Evolutionary conservation across 306 rosid species (phyloP), one percentile per base, ranked within the genome.

Genomic region (Inga oerstediana): DNA sequence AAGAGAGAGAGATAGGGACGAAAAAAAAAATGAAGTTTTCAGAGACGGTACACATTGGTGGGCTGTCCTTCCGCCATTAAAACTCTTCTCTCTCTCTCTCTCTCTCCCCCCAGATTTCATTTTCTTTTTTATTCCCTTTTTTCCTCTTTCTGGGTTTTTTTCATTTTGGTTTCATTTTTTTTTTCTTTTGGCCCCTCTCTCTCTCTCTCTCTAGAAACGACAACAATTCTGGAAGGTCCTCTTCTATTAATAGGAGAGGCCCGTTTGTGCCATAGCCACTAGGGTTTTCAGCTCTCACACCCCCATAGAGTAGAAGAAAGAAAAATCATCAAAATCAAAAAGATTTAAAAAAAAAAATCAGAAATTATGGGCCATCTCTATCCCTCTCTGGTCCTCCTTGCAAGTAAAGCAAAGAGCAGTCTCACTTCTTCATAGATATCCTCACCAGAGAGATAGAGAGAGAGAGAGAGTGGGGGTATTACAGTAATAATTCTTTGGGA

Each of bases 31-130:
- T 85, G 80, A 84, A 72, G 86, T 64, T 75, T 85, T 81, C 88
- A 56, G 85, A 90, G 87, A 87, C 84, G 76, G 94, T 86, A 87
- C 91, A 83, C 30, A 82, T 86, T 82, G 93, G 92, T 89, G 91
- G 88, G 86, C 89, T 88, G 86, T 84, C 91, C 80, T 89, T 89
- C 94, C 91, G 86, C 97, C 97, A 86, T 87, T 85, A 84, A 90
- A 78, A 84, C 87, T 88, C 79, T 76, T 78, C 86, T 84, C 70
- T 11, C 15, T 59, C 79, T 41, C 74, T 80, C 80, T 79, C 74
- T 71, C 81, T 7, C 20, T 22, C 9, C 41, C 44, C n/a, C 27
- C 0, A 48, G 7, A 48, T 48, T 48, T 48, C 48, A 32, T n/a
- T 3, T 19, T 12, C 11, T 10, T 17, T 7, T 79, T 70, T 71